phyloP scores from a whole-genome alignment of 2,329 filamentous ascomycete genomes.

The Alternaria sp. region DNA sequence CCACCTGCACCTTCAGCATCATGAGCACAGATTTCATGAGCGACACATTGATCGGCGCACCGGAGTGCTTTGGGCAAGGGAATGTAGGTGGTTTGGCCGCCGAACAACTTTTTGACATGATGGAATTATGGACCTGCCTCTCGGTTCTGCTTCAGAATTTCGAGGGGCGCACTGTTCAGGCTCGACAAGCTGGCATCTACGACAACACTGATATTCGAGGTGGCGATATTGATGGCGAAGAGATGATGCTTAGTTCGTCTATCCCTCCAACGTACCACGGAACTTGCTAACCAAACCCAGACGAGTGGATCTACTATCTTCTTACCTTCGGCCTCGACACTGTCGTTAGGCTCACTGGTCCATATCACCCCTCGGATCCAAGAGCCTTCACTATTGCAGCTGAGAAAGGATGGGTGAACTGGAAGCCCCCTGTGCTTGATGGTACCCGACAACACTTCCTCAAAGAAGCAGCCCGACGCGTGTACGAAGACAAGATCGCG shows the following conservation, averaged over 20 bases:
- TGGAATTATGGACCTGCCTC: constrained; percentile 70
- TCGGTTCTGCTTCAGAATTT: constrained; percentile 64
- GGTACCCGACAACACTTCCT: constrained; percentile 65
- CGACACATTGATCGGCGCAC: constrained; percentile 63
- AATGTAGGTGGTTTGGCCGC: constrained; percentile 64
- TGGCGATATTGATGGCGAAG: constrained; percentile 61
- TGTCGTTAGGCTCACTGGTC: constrained; percentile 60
- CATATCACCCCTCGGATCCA: constrained; percentile 45
- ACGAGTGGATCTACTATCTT: constrained; percentile 69
- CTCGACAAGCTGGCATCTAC: constrained; percentile 64
- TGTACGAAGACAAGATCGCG: constrained; percentile 64
- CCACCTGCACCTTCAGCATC: constrained; percentile 56
- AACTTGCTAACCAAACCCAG: constrained; percentile 44
- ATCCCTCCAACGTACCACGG: neutral
- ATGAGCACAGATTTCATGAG: constrained; percentile 61
- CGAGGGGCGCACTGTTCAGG: constrained; percentile 62
- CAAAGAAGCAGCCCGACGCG: constrained; percentile 66
- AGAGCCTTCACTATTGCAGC: constrained; percentile 63
- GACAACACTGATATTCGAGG: constrained; percentile 57
- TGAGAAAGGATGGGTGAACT: constrained; percentile 64
- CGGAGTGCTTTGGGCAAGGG: constrained; percentile 65
- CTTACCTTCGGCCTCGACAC: constrained; percentile 66
- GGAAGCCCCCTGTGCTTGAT: constrained; percentile 58
- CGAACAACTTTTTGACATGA: constrained; percentile 69
- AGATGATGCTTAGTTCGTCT: constrained; percentile 60